phyloP scores from a whole-genome alignment of 1,284 basidiomycete genomes.

The Meripilus lineatus region DNA sequence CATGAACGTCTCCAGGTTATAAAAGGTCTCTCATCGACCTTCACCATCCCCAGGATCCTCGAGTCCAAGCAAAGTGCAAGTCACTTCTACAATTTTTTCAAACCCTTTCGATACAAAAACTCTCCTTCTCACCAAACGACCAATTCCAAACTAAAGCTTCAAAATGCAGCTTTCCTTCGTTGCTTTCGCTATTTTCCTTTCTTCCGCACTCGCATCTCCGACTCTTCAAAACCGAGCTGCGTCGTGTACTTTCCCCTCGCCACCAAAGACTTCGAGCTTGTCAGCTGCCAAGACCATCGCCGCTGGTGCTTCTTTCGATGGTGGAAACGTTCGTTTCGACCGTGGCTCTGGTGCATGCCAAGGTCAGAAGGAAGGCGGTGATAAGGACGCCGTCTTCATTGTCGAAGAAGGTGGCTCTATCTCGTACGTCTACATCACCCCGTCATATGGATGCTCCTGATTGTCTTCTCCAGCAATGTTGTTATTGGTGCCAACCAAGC shows the following conservation, averaged over 20 bases:
- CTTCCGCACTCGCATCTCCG: neutral
- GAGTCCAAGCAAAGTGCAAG: too few relatives aligned
- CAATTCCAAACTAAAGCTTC: too few relatives aligned
- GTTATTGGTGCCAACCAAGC: conserved; percentile 37
- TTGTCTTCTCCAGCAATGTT: conserved; percentile 25
- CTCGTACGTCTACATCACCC: neutral
- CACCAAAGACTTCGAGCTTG: conserved; percentile 33
- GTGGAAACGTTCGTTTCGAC: conserved; percentile 32
- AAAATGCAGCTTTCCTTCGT: too few relatives aligned
- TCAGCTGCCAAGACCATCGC: conserved; percentile 31
- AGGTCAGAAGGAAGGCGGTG: conserved; percentile 30
- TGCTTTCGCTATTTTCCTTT: neutral
- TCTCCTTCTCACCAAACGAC: too few relatives aligned
- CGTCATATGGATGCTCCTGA: neutral
- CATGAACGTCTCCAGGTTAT: too few relatives aligned
- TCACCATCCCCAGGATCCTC: too few relatives aligned
- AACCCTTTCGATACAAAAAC: too few relatives aligned
- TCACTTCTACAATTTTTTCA: too few relatives aligned
- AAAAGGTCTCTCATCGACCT: too few relatives aligned
- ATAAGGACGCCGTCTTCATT: conserved; percentile 34
- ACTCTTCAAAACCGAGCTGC: neutral
- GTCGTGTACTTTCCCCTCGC: conserved; percentile 32
- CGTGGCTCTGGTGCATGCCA: conserved; percentile 31
- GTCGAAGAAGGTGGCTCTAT: conserved; percentile 33
- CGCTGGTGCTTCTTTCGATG: conserved; percentile 33